A percentile compares a stretch with the other conserved stretches of the same genome.
phyloP scores from a whole-genome alignment of 1,139 yeast genomes.

The Yamadazyma jaroonii region DNA sequence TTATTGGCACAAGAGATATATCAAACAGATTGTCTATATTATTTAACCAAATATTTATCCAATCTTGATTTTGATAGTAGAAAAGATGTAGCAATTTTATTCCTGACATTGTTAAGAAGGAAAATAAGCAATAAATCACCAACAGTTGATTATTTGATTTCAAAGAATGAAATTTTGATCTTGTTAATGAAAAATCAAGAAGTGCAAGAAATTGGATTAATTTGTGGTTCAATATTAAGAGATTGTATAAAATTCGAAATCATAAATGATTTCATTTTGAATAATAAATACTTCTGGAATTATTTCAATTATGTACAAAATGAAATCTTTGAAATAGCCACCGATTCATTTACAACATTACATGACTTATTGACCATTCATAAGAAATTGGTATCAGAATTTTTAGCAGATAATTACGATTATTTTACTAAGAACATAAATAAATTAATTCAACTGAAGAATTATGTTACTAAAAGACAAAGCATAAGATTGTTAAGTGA shows the following conservation, averaged over 20 bases:
- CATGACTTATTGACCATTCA: constrained; percentile 70
- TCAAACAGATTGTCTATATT: constrained; percentile 64
- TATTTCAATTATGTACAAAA: constrained; percentile 75
- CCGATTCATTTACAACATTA: constrained; percentile 81
- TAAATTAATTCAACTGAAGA: constrained; percentile 66
- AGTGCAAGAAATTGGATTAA: constrained; percentile 64
- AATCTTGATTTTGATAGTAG: constrained; percentile 85
- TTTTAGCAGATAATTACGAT: constrained; percentile 54
- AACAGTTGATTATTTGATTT: constrained; percentile 76
- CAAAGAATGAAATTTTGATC: constrained; percentile 61
- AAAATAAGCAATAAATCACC: constrained; percentile 77
- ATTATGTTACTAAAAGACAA: constrained; percentile 91
- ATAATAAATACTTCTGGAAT: constrained; percentile 67
- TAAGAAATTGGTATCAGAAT: constrained; percentile 65
- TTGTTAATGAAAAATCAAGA: constrained; percentile 70
- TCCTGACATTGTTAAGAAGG: constrained; percentile 75
- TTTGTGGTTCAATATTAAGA: constrained; percentile 76
- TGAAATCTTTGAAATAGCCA: constrained; percentile 82
- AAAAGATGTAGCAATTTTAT: constrained; percentile 74
- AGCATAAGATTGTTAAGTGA: constrained; percentile 76
- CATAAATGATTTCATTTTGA: constrained; percentile 57
- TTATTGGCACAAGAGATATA: constrained; percentile 73
- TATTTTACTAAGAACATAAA: constrained; percentile 63
- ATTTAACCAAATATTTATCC: constrained; percentile 54
- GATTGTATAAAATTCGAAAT: constrained; percentile 83